Evolutionary conservation across 2,329 filamentous ascomycete genomes (phyloP), one percentile per base, ranked within the genome.

Genomic region (Clarireedia monteithiana): DNA sequence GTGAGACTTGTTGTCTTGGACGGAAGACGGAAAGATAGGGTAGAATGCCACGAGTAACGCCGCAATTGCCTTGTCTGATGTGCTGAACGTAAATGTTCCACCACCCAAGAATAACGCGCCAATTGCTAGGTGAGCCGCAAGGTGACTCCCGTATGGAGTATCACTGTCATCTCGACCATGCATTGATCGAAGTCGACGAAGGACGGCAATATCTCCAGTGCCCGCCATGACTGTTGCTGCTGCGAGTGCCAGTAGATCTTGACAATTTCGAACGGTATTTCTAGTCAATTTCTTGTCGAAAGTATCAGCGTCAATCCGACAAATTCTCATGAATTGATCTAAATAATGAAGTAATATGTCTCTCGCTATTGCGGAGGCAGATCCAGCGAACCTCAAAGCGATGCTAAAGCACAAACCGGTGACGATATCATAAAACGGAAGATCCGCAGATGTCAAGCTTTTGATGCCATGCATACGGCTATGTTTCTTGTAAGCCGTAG

Each of bases 1-100:
- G 66, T 99, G 94, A 10, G 90, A 91, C 62, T 89, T 87, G 68
- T 97, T 97, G 73, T 99, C 94, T 66, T 95, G 87, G 2, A 97
- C 89, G 30, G 83, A 86, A 9, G 83, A 86, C 0, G 94, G 94
- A 69, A 95, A 96, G 20, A 96, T 79, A 0, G 94, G 94, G 67
- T 99, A 99, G 70, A 99, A 95, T 1, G 94, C 87, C 45, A 94
- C 86, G 6, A 99, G 81, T 6, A 99, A 77, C 12, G 89, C 83
- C 1, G 90, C 92, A 49, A 95, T 84, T 9, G 92, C 91, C 53
- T 95, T 76, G 67, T 96, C 86, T 39, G 87, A 92, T 4, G 89
- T 95, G 54, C 89, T 87, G 67, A 99, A 91, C 0, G 94, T 97
- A 64, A 90, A 86, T 1, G 89, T 96, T 3, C 95, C 94, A 52